Evolutionary conservation across 139 green algal genomes (phyloP).

Genomic region (Chlamydomonas eustigma): DNA sequence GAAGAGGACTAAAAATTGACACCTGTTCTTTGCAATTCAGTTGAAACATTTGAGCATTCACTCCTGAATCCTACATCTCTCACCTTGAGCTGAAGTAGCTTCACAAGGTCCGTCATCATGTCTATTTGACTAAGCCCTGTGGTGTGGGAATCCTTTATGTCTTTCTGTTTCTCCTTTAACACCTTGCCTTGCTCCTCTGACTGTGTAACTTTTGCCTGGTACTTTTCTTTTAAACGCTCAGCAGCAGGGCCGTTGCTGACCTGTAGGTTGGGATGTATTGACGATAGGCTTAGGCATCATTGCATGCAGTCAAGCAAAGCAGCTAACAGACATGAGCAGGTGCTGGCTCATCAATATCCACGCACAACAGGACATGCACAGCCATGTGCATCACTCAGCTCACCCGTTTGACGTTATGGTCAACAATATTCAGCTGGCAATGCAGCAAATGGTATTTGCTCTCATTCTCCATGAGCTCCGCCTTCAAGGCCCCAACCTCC

Average conservation of each 20-base stretch:
- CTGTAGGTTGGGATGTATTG: neutral
- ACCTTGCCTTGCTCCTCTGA: conserved; percentile 5
- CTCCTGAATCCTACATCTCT: neutral
- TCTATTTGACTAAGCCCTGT: conserved; percentile 45
- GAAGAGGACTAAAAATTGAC: neutral
- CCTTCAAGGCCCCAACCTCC: conserved; percentile 19
- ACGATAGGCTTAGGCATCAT: no score
- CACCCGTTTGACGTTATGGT: conserved; percentile 40
- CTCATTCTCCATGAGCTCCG: conserved; percentile 34
- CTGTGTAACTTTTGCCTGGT: conserved; percentile 6
- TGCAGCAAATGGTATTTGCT: conserved; percentile 37
- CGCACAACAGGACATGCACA: no score
- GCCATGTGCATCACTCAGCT: no score
- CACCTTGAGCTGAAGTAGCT: conserved; percentile 35
- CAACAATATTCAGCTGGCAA: conserved; percentile 35
- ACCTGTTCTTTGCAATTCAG: neutral
- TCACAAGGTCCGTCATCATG: conserved; percentile 48
- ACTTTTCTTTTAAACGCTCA: conserved; percentile 39
- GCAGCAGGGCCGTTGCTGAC: conserved; percentile 31
- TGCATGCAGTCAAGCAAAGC: no score
- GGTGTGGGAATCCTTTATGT: conserved; percentile 35
- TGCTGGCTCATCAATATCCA: no score
- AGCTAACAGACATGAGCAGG: no score
- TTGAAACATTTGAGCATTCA: neutral
- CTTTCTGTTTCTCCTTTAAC: conserved; percentile 26